Conservation (phyloP, 192 early-diverging fungal species). For the Coemansia biformis region DNA sequence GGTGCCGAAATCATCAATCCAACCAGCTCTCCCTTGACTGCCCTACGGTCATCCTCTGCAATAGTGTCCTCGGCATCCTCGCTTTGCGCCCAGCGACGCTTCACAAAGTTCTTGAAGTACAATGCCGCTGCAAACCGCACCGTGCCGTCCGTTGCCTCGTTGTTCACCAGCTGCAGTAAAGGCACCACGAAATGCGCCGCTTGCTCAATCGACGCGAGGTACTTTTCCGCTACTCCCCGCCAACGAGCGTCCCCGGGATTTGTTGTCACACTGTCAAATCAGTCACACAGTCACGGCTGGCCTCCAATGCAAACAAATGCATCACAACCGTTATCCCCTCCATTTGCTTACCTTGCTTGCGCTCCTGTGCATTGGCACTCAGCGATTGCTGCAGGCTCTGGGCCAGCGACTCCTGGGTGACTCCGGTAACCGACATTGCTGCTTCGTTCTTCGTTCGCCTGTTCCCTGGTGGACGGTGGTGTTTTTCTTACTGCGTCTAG, state of each 20-base stretch:
- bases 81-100: slow-evolving; percentile 69
- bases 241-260: too few relatives aligned
- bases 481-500: too few relatives aligned
- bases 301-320: background rate
- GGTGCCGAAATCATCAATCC: slow-evolving; percentile 79
- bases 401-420: slow-evolving; percentile 25
- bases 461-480: too few relatives aligned
- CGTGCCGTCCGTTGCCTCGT: slow-evolving; percentile 52
- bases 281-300: too few relatives aligned
- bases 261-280: too few relatives aligned
- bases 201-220: slow-evolving; percentile 53
- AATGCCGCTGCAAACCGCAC: slow-evolving; percentile 77
- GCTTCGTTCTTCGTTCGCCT: too few relatives aligned
- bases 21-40: slow-evolving; percentile 82
- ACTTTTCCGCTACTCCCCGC: slow-evolving; percentile 60
- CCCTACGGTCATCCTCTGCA: slow-evolving; percentile 59
- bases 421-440: slow-evolving; percentile 45
- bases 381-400: slow-evolving; percentile 49
- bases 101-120: slow-evolving; percentile 96
- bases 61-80: slow-evolving; percentile 39
- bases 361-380: slow-evolving; percentile 39
- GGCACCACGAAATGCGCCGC: slow-evolving; percentile 62
- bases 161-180: slow-evolving; percentile 71
- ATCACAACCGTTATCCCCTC: too few relatives aligned
- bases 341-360: slow-evolving; percentile 41